Conservation (phyloP, 371 early-diverging fungal species). For the Nematocida sp. region DNA sequence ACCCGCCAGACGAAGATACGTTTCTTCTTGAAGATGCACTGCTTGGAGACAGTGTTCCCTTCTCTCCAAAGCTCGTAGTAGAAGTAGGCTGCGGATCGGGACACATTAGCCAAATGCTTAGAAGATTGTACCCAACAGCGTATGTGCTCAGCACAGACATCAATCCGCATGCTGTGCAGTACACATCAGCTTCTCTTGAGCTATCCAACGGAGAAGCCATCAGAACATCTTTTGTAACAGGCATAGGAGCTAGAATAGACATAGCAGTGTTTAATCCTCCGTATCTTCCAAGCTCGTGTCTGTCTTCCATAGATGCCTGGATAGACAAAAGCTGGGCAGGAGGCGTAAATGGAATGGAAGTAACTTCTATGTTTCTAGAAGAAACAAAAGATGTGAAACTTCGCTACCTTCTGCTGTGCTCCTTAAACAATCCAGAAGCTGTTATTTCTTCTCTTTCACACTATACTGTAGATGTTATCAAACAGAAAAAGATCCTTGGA, state of each 20-base stretch:
- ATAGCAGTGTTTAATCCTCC: constrained; percentile 50
- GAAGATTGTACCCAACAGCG: background rate
- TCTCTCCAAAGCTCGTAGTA: constrained; percentile 19
- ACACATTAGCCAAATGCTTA: constrained; percentile 34
- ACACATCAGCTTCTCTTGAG: background rate
- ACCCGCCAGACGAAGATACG: constrained; percentile 49
- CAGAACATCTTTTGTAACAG: constrained; percentile 11
- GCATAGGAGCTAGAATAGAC: constrained; percentile 17
- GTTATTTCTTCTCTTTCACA: background rate
- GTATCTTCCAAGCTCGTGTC: constrained; percentile 24
- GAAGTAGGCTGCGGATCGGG: constrained; percentile 47
- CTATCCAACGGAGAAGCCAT: background rate
- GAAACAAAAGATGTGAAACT: constrained; percentile 8
- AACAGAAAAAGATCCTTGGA: constrained; percentile 6
- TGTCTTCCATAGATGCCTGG: constrained; percentile 7
- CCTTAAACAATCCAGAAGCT: background rate
- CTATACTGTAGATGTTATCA: background rate
- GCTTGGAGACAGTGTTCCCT: background rate
- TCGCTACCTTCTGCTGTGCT: constrained; percentile 35
- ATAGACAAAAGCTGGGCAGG: constrained; percentile 50
- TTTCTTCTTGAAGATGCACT: constrained; percentile 46
- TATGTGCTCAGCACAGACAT: constrained; percentile 44
- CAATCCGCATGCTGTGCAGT: constrained; percentile 19
- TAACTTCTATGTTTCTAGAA: constrained; percentile 17
- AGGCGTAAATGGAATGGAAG: constrained; percentile 27